A percentile compares a stretch with the other conserved stretches of the same genome.
These are phyloP conservation scores for Quercus dentata DNA, from an alignment of 306 rosid genomes.

Conservation along the genomic window DNA sequence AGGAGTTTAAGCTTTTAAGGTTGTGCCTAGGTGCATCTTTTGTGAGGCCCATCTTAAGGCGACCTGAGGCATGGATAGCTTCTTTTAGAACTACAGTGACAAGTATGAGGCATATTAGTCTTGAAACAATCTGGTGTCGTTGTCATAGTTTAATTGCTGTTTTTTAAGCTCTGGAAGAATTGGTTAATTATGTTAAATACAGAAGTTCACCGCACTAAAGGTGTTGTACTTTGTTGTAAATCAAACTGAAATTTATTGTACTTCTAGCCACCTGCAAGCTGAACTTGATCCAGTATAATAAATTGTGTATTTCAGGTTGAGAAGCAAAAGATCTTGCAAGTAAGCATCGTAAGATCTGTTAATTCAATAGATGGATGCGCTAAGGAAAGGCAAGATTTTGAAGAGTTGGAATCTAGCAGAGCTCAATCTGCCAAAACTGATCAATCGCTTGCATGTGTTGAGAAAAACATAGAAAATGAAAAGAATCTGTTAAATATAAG, in stretches of 20 bases:
- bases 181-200: not conserved
- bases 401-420: constrained; percentile 23
- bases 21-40: not conserved
- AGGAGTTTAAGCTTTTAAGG: not conserved
- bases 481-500: constrained; percentile 24
- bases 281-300: not conserved
- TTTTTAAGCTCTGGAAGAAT: not conserved
- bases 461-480: constrained; percentile 29
- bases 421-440: constrained; percentile 29
- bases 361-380: constrained; percentile 38
- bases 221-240: not conserved
- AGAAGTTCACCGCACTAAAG: not conserved
- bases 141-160: not conserved
- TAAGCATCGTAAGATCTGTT: constrained; percentile 36
- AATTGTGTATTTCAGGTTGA: constrained; percentile 59
- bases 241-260: not conserved
- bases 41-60: not conserved
- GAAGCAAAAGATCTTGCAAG: constrained; percentile 77
- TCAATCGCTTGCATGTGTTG: constrained; percentile 21
- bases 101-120: not conserved
- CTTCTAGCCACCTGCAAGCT: not conserved
- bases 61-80: not conserved
- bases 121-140: not conserved
- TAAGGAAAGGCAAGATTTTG: constrained; percentile 28
- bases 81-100: not conserved